A percentile compares a stretch with the other conserved stretches of the same genome.
Evolutionary conservation across 2,329 filamentous ascomycete genomes (phyloP).

Genomic region (Sphaceloma murrayae): DNA sequence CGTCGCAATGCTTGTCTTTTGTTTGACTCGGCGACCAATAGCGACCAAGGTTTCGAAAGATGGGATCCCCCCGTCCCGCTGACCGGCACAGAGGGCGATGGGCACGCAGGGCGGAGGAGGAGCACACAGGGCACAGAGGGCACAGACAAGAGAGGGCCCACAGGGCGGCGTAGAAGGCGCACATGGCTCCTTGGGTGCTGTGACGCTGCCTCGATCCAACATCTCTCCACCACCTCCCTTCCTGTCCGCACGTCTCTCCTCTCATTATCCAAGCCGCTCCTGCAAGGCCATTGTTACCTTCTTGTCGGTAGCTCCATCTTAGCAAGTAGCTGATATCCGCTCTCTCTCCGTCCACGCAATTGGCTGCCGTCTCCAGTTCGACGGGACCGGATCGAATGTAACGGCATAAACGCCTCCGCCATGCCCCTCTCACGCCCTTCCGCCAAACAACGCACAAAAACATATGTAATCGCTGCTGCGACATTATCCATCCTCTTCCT

Average conservation of each 20-base stretch:
- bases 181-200: no score
- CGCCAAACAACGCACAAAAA: conserved; percentile 5
- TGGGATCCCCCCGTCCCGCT: no score
- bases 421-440: conserved; percentile 9
- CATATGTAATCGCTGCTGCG: neutral
- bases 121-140: no score
- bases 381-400: conserved; percentile 7
- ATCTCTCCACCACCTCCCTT: no score
- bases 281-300: neutral
- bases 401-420: conserved; percentile 11
- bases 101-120: no score
- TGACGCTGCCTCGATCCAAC: no score
- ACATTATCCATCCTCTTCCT: conserved; percentile 7
- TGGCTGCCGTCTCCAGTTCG: neutral
- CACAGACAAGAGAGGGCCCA: no score
- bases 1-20: neutral
- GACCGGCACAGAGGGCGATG: no score
- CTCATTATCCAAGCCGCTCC: neutral
- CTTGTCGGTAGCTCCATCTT: neutral
- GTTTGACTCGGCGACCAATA: neutral
- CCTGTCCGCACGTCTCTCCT: neutral
- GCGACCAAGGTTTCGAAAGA: neutral
- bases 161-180: no score
- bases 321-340: neutral
- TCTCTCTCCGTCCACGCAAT: neutral